Conservation (phyloP, 306 rosid species). For the Hylodesmum podocarpum region DNA sequence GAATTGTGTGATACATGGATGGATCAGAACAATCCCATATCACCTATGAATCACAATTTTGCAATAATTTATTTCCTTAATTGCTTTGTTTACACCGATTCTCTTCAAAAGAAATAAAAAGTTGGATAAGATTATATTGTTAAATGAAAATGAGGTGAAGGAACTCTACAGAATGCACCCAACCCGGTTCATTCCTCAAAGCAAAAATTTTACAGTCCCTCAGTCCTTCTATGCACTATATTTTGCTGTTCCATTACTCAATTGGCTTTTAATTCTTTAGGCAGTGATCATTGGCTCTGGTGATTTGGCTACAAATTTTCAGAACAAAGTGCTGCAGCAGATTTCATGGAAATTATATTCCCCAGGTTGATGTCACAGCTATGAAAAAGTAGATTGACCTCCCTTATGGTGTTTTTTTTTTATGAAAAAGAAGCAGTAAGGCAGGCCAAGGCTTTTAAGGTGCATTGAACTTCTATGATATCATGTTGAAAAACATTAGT, state of each 20-base stretch:
- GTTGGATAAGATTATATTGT: neutral
- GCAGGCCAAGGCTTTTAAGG: neutral
- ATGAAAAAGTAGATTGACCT: neutral
- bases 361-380: neutral
- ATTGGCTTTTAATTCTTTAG: neutral
- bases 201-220: neutral
- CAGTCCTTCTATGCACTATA: neutral
- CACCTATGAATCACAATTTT: neutral
- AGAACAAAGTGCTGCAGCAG: neutral
- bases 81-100: neutral
- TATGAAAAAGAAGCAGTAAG: neutral
- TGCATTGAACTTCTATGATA: neutral
- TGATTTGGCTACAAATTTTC: neutral
- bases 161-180: neutral
- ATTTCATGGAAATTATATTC: neutral
- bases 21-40: neutral
- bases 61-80: neutral
- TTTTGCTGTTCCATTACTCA: neutral
- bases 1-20: neutral
- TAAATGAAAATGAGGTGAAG: neutral
- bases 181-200: neutral
- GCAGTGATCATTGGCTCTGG: neutral
- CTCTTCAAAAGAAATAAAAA: neutral
- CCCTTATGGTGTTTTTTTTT: neutral
- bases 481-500: neutral